Evolutionary conservation across 371 early-diverging fungal species (phyloP), one percentile per base, ranked within the genome.

Genomic region (Mortierella sp.): DNA sequence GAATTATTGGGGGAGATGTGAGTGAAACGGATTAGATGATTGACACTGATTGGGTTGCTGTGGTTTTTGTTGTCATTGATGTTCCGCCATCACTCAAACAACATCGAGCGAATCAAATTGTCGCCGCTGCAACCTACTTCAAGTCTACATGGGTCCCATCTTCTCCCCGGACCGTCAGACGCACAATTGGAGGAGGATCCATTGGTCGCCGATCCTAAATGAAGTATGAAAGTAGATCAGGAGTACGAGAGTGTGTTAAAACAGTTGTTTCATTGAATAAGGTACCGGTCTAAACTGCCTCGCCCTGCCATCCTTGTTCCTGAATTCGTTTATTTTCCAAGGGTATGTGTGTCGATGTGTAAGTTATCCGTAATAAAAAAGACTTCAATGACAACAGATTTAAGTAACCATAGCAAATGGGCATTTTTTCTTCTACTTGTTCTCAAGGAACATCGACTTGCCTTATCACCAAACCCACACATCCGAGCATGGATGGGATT

Each of bases 381-480:
- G 0, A 16, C 27, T 32, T 32, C 4, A 32, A 32, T 4, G 60
- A 16, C 16, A 32, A 29, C 3, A 16, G 4, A 16, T 3, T 4
- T 6, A 60, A 32, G 32, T 1, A 46, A 46, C 6, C 18, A 16
- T 60, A 35, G 18, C 16, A 27, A 32, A 60, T 4, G 18, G 16
- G 32, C 32, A 16, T 32, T 29, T 60, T 27, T 4, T 29, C 41
- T 41, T 41, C 41, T 1, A 56, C 3, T 56, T n/a, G 6, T 56
- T 56, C 7, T 38, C 60, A 16, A 3, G 32, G 51, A 16, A 65
- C 24, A 29, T 44, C 29, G 12, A 16, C 68, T 73, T 79, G 76
- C 83, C 75, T 95, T 96, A 72, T 95, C 96, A 10, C 95, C 95
- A 89, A 94, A 94, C 43, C 96, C 96, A 87, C 96, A 95, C 94